Base-by-base conservation (phyloP, 345 rosid genomes). In the Isatis tinctoria region DNA sequence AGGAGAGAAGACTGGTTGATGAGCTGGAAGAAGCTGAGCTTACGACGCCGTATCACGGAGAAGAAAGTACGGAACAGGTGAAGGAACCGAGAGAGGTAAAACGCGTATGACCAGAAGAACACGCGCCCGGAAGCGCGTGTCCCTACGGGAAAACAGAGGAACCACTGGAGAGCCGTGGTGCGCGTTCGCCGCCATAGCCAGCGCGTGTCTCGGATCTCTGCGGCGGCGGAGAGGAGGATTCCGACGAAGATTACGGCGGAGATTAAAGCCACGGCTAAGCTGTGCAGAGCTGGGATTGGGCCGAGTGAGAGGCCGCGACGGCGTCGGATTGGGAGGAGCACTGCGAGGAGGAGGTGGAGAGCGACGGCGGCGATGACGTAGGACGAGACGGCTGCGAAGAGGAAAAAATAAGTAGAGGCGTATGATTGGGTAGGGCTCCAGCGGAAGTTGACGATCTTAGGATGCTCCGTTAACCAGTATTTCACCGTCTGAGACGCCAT, bases 41-140 rank as follows among this genome's bases (percentile, higher is more conserved):
- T 80, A 3, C 98, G 87, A 6, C 71, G 78, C 14, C 81, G 80
- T 40, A 88, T 79, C 53, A 90, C 68, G 41, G 86, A 71, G 73
- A 88, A 79, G 84, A 91, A 83, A 0, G 97, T 94, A 0, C 93
- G 90, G 51, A 79, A 28, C 74, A 94, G 82, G 81, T 94, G 98
- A 65, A 94, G 87, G 77, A 81, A 94, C 2, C 98, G 84, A 17
- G 92, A 87, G 77, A 94, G 88, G 78, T 94, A 94, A 74, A 90
- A 94, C 39, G 82, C 79, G 82, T 94, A 94, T 0, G 97, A 94
- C 97, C 98, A 94, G 87, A 91, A 94, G 80, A 91, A 94, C 13
- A 94, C 98, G 70, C 98, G 97, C 0, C 98, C 97, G 0, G 98
- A 94, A 1, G 98, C 93, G n/a, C 97, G 90, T 13, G 95, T 91